Evolutionary conservation across 306 rosid genomes (phyloP).

Genomic region (Cucumis cinereus): DNA sequence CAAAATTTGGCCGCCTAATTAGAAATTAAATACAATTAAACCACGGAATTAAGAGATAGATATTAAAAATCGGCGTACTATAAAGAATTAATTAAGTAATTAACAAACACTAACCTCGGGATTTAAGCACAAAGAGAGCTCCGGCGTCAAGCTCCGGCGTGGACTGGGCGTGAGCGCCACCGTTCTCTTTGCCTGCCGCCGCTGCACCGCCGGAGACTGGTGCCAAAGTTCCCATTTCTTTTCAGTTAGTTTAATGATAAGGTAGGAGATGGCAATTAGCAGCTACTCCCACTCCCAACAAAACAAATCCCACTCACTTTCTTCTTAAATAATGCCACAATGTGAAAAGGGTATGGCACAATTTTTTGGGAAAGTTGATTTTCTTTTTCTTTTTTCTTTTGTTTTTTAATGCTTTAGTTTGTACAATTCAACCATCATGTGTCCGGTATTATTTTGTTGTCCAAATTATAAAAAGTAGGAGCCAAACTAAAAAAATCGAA

Average conservation of each 20-base stretch:
- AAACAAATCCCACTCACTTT: not conserved
- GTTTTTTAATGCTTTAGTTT: too few relatives aligned
- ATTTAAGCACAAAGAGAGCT: slow-evolving; percentile 63
- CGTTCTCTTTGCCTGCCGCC: slow-evolving; percentile 27
- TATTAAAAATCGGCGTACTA: too few relatives aligned
- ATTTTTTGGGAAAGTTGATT: not conserved
- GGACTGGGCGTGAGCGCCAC: slow-evolving; percentile 4
- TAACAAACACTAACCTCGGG: slow-evolving; percentile 32
- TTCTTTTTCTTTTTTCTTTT: too few relatives aligned
- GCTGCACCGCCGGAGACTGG: slow-evolving; percentile 19
- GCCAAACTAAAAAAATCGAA: too few relatives aligned
- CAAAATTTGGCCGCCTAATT: not conserved
- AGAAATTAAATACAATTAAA: not conserved
- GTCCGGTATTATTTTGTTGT: too few relatives aligned
- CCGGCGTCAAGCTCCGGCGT: slow-evolving; percentile 49
- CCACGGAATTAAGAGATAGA: not conserved
- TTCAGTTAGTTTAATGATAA: not conserved
- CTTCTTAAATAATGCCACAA: not conserved
- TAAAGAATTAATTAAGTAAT: too few relatives aligned
- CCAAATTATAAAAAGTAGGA: too few relatives aligned
- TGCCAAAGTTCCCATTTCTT: slow-evolving; percentile 21
- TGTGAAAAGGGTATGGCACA: not conserved
- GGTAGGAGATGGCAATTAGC: too few relatives aligned
- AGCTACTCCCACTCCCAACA: not conserved
- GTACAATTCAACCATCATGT: too few relatives aligned